These are phyloP conservation scores for Arthrobotrys megalospora DNA, from an alignment of 2,329 filamentous ascomycete species.

Conservation along the genomic window DNA sequence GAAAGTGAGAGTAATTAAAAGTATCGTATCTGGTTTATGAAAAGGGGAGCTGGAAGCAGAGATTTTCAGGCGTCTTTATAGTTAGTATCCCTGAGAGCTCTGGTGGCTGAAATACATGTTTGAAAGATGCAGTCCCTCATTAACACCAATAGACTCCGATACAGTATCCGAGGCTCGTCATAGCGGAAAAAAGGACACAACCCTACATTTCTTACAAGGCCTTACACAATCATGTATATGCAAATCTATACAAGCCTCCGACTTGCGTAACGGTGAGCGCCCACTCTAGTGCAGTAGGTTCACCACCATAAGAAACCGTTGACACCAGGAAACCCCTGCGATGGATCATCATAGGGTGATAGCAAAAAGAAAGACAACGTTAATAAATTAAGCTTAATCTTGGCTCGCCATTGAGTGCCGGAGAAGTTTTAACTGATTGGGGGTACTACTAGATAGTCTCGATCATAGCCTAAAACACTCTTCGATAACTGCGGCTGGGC, in stretches of 20 bases:
- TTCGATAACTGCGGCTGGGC: background rate
- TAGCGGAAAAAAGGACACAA: background rate
- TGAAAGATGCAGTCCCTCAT: background rate
- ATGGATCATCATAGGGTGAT: constrained; percentile 7
- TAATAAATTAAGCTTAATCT: constrained; percentile 26
- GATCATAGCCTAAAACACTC: background rate
- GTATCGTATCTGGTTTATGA: constrained; percentile 2
- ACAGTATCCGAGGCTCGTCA: background rate
- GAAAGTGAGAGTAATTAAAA: background rate
- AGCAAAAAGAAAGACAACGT: background rate
- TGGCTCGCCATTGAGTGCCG: constrained; percentile 8
- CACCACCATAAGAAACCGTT: background rate
- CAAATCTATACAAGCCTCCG: constrained; percentile 8
- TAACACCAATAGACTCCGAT: background rate
- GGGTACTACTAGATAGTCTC: background rate
- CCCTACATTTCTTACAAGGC: background rate
- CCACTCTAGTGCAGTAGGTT: background rate
- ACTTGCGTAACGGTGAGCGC: constrained; percentile 18
- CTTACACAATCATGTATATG: background rate
- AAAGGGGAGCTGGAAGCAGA: background rate
- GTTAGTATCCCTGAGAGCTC: background rate
- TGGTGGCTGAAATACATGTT: background rate
- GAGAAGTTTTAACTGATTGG: background rate
- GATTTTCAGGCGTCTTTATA: constrained; percentile 20
- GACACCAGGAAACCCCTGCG: background rate